Evolutionary conservation across 1,284 basidiomycete genomes (phyloP), one percentile per base, ranked within the genome.

Genomic region (Hortiboletus rubellus): DNA sequence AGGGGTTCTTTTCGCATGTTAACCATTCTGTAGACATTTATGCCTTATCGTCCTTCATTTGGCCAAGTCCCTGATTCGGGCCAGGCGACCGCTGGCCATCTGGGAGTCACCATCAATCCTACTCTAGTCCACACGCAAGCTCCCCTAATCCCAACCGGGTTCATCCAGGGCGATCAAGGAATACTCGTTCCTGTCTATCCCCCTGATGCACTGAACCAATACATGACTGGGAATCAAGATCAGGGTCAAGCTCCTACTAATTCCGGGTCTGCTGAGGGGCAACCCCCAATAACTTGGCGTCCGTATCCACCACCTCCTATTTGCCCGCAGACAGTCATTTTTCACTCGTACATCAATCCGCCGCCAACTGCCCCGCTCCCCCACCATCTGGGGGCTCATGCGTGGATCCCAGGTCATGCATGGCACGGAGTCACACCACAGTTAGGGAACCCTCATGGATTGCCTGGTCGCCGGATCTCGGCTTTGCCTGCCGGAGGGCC

Each of bases 141-240:
- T 14, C 86, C 88, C 33, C 72, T 89, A 15, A 74, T 80, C 41
- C 83, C 88, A 3, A 82, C 85, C 0, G 86, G 86, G 4, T 91
- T 90, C 65, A 82, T 88, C 54, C 86, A 89, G 60, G 83, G 85
- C 49, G 85, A 88, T 53, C 84, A 87, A 53, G 87, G 87, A 5
- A 81, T 82, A 24, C 76, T 90, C 18, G 81, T 89, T 51, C 81
- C 89, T 17, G 79, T 89, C 31, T 91, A 91, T 69, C 83, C 82
- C 31, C 84, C 84, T 6, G 87, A 91, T 48, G 86, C 83, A 2
- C 75, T 89, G 30, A 80, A 78, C 48, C 76, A 81, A 50, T 83
- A 84, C 57, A 81, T 83, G 79, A 62, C 76, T 17, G 74, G 66
- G 57, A 64, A 48, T 54, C 67, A 66, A 54, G 71, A 67, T 55